phyloP scores from a whole-genome alignment of 371 early-diverging fungal genomes.

The Rhizopus delemar region DNA sequence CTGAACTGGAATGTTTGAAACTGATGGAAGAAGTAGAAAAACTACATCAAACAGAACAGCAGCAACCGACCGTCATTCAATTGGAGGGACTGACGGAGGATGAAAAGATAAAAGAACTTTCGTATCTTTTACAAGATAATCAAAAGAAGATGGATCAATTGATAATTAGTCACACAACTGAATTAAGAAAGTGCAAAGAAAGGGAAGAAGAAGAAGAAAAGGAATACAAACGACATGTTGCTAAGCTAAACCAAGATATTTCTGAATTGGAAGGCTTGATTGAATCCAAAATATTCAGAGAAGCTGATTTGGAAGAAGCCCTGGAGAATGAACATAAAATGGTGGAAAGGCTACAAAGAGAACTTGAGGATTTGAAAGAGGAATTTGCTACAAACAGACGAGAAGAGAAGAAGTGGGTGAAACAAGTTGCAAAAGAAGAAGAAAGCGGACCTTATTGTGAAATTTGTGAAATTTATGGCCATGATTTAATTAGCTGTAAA shows the following conservation, averaged over 20 bases:
- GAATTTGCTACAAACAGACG: conserved; percentile 13
- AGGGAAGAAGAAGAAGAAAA: conserved; percentile 58
- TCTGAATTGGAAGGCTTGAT: conserved; percentile 70
- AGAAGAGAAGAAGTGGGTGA: conserved; percentile 8
- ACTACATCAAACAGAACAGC: conserved; percentile 59
- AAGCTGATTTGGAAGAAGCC: conserved; percentile 73
- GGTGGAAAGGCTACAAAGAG: conserved; percentile 52
- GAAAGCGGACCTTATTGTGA: conserved; percentile 56
- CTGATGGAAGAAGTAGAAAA: conserved; percentile 77
- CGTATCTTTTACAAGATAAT: conserved; percentile 47
- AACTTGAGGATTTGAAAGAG: conserved; percentile 51
- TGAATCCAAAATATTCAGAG: conserved; percentile 77
- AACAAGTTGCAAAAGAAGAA: neutral
- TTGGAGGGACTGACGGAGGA: conserved; percentile 32
- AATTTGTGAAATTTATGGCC: conserved; percentile 69
- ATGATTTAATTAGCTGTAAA: conserved; percentile 67
- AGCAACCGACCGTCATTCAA: conserved; percentile 12
- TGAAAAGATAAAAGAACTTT: conserved; percentile 35
- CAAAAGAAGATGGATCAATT: conserved; percentile 56
- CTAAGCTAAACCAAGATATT: conserved; percentile 64
- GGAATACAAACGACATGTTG: conserved; percentile 60
- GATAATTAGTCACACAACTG: conserved; percentile 49
- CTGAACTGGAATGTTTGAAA: conserved; percentile 71
- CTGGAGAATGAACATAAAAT: conserved; percentile 55
- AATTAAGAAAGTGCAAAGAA: conserved; percentile 58